Base-by-base conservation (phyloP, 768 basidiomycete genomes). In the Calvatia gigantea region DNA sequence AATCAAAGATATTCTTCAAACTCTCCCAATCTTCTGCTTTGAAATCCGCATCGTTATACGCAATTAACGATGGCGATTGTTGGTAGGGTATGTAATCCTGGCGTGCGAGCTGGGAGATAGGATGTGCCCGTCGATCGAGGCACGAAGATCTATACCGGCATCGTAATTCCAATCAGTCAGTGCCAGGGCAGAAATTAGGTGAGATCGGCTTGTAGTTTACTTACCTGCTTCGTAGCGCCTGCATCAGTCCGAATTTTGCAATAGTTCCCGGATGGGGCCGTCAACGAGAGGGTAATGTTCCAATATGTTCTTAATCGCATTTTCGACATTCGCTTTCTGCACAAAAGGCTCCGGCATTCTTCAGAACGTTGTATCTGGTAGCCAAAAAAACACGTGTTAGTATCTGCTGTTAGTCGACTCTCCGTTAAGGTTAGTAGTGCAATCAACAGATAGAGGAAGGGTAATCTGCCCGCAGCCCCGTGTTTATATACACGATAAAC, bases 221-320 rank as follows among this genome's bases (percentile, higher is more conserved):
- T 2, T 27, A 75, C 78, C 67, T 78, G 77, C 27, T 67, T 67
- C 2, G 64, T 66, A 8, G 77, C 79, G 12, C 68, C 62, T 0
- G 79, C 77, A 60, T 81, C 79, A 39, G n/a, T 80, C 77, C 0
- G 78, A 76, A 47, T 81, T 81, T 61, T 78, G 76, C 1, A 78
- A 27, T 0, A 79, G 29, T 51, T 81, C 79, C 2, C 76, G 69
- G 17, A 81, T 62, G 1, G 78, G 56, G 0, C 75, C 75, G 27
- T 73, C 65, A 4, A 74, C 73, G 41, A 73, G 74, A 0, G 77
- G 77, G 58, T 81, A 81, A 1, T 64, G 66, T 0, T 67, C 65
- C 0, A 80, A 57, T 2, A 81, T 77, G 23, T 43, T 56, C 39
- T 48, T 49, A 47, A 56, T 42, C n/a, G 47, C 39, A 19, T 43